Conservation (phyloP, 2,329 filamentous ascomycete genomes). For the Metarhizium robertsii region DNA sequence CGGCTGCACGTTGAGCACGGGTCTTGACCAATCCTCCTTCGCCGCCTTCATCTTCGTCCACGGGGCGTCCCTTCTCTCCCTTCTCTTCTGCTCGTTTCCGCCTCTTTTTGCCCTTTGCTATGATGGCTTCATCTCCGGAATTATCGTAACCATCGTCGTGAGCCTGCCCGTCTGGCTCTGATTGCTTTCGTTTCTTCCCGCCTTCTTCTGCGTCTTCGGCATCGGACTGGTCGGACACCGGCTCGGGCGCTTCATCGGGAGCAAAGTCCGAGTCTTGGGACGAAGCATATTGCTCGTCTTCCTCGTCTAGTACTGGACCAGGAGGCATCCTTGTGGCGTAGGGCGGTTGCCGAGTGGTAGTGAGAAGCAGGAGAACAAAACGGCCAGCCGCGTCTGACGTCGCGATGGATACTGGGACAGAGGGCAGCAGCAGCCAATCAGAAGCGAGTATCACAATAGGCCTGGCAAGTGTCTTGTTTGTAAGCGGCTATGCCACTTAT, state of each 20-base stretch:
- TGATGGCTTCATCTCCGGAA: slow-evolving; percentile 64
- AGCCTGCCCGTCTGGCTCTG: slow-evolving; percentile 12
- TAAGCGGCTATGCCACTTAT: not conserved
- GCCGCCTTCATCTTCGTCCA: slow-evolving; percentile 45
- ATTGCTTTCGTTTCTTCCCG: slow-evolving; percentile 15
- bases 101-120: slow-evolving; percentile 50
- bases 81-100: slow-evolving; percentile 35
- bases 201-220: slow-evolving; percentile 29
- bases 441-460: not conserved
- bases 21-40: slow-evolving; percentile 63
- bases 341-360: not conserved
- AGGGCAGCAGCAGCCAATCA: not conserved
- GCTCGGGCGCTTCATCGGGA: slow-evolving; percentile 42
- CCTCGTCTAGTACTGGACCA: slow-evolving; percentile 32
- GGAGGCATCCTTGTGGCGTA: slow-evolving; percentile 28
- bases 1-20: slow-evolving; percentile 56
- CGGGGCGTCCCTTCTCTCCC: slow-evolving; percentile 20
- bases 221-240: slow-evolving; percentile 40
- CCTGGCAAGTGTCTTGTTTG: not conserved
- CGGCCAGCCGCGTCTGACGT: not conserved
- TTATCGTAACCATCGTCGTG: slow-evolving; percentile 49
- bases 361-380: not conserved
- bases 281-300: slow-evolving; percentile 54
- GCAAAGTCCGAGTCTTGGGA: slow-evolving; percentile 68
- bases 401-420: not conserved